A percentile compares a stretch with the other conserved stretches of the same genome.
Evolutionary conservation across 495 filamentous ascomycete genomes (phyloP).

Genomic region (Neurospora sp.): DNA sequence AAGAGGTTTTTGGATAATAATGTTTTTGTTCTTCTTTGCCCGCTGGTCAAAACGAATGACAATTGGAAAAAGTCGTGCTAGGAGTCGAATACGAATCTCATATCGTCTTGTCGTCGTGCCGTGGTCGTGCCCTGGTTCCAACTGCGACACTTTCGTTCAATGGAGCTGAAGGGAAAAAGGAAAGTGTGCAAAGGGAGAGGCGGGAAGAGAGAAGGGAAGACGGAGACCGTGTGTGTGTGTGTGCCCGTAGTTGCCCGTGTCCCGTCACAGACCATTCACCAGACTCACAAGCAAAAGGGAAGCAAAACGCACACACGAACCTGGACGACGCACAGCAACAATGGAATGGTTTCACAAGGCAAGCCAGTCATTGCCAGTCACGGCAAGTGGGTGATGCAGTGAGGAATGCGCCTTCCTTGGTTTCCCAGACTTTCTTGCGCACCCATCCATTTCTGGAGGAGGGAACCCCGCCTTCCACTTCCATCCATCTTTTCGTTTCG

Average conservation of each 20-base stretch:
- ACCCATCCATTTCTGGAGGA: neutral
- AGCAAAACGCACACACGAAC: neutral
- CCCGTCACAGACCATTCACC: neutral
- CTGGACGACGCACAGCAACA: neutral
- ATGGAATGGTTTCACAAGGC: neutral
- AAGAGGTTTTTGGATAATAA: neutral
- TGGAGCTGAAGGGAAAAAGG: neutral
- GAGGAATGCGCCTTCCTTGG: neutral
- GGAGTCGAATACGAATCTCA: neutral
- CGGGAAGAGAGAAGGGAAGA: neutral
- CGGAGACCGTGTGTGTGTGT: neutral
- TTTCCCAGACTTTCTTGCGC: neutral
- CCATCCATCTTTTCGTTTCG: neutral
- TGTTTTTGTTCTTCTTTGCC: neutral
- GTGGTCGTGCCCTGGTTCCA: neutral
- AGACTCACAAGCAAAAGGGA: neutral
- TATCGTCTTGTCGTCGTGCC: neutral
- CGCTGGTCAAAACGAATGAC: neutral
- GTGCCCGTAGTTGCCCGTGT: neutral
- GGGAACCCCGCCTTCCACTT: neutral
- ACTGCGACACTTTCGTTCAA: neutral
- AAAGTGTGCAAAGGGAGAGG: neutral
- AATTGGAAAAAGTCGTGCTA: neutral
- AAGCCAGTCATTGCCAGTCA: neutral
- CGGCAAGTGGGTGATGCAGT: neutral